Evolutionary conservation across 306 rosid genomes (phyloP), one percentile per base, ranked within the genome.

Genomic region (Oemleria cerasiformis): DNA sequence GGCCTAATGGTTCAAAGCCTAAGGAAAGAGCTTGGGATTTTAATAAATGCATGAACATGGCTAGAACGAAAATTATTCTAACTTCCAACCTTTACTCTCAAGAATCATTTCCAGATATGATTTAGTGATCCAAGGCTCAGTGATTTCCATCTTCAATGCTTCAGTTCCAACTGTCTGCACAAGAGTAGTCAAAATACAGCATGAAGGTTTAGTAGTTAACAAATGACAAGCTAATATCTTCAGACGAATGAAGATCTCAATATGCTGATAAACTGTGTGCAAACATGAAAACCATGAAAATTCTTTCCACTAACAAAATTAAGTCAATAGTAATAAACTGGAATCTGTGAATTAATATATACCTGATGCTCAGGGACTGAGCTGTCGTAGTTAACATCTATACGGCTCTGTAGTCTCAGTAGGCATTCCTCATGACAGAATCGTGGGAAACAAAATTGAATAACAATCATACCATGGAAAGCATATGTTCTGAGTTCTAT

Each of bases 41-140:
- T n/a, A 63, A 43, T 19, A 42, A 16, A 63, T 41, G 14, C 21
- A 50, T 49, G n/a, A 67, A 36, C 49, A 51, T 4, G 7, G 4
- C 51, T n/a, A 58, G 34, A 19, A 51, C 3, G 45, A 71, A 67
- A 49, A 25, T 34, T 0, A 50, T 25, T 14, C 72, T 65, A 71
- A 61, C 57, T 48, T 67, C 83, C 71, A 39, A 89, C 99, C 97
- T 89, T 85, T 89, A 77, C 85, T 94, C 72, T 94, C 99, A 70
- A 94, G 95, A 88, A 91, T 94, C 97, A 94, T 83, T 82, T 94
- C 99, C 69, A 94, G 89, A 80, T 94, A 94, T 70, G 99, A 94
- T 76, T 94, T 94, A 58, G 96, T 94, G 75, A 94, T 84, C 99
- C 99, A 94, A 73, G 96, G 92, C 68, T 90, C 96, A 75, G 43